Conservation (phyloP, 2,329 filamentous ascomycete species). For the Tolypocladium pustulatum region DNA sequence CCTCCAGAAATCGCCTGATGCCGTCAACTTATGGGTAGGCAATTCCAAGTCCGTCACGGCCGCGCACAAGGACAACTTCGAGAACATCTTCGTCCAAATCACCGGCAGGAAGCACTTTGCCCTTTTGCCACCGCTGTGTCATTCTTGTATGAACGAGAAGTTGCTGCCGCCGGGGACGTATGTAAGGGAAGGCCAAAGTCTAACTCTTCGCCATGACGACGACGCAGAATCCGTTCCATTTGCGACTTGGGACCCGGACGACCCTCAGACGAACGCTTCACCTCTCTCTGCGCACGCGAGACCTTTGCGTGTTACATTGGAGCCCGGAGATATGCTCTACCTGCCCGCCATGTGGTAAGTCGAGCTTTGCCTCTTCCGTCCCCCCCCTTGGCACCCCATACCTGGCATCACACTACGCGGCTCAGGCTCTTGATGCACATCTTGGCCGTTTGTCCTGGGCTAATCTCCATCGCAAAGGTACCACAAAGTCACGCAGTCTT, state of each 20-base stretch:
- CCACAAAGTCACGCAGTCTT: slow-evolving; percentile 70
- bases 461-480: slow-evolving; percentile 35
- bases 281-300: slow-evolving; percentile 47
- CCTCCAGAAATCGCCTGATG: slow-evolving; percentile 55
- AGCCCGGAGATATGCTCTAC: slow-evolving; percentile 72
- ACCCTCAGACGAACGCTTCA: slow-evolving; percentile 37
- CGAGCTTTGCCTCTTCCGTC: background rate
- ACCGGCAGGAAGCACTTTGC: slow-evolving; percentile 65
- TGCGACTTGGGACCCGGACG: slow-evolving; percentile 65
- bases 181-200: slow-evolving; percentile 17
- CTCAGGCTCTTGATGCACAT: background rate
- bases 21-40: slow-evolving; percentile 76
- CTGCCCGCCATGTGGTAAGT: slow-evolving; percentile 67
- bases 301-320: slow-evolving; percentile 56
- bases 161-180: slow-evolving; percentile 50
- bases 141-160: slow-evolving; percentile 58
- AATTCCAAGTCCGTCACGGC: slow-evolving; percentile 60
- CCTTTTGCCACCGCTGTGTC: slow-evolving; percentile 60
- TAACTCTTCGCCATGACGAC: slow-evolving; percentile 24
- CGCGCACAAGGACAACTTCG: slow-evolving; percentile 74
- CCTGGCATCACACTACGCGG: background rate
- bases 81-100: slow-evolving; percentile 75
- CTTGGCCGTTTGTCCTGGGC: background rate
- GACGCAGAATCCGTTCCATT: slow-evolving; percentile 44
- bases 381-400: background rate